These are phyloP conservation scores for Alternaria novae-zelandiae DNA, from an alignment of 2,329 filamentous ascomycete genomes.

Conservation along the genomic window DNA sequence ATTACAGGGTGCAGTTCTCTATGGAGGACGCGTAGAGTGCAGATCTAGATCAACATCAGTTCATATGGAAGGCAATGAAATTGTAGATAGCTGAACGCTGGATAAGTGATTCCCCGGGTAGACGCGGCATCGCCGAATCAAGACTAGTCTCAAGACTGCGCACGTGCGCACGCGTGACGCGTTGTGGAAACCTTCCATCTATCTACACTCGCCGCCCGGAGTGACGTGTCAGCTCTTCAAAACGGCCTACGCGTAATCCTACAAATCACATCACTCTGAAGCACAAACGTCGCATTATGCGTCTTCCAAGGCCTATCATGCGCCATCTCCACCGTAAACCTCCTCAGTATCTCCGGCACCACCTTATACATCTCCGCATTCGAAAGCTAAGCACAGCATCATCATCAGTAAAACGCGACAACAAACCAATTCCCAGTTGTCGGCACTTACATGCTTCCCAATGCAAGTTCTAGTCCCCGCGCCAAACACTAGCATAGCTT, in stretches of 20 bases:
- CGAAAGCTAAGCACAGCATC: constrained; percentile 2
- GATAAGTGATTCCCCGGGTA: not conserved
- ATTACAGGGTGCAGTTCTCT: not conserved
- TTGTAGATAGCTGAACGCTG: not conserved
- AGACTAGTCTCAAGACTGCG: not conserved
- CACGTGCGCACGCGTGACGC: not conserved
- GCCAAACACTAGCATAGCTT: not conserved
- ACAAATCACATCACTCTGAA: constrained; percentile 14
- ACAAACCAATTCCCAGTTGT: not conserved
- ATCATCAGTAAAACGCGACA: constrained; percentile 15
- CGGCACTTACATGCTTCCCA: not conserved
- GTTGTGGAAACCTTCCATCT: not conserved
- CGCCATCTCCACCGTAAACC: constrained; percentile 22
- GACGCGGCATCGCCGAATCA: not conserved
- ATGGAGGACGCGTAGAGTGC: not conserved
- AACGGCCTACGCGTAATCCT: not conserved
- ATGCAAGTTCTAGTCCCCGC: not conserved
- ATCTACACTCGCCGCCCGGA: not conserved
- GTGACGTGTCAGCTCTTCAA: not conserved
- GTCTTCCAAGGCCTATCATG: constrained; percentile 28
- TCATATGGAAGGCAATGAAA: no score
- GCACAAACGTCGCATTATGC: constrained; percentile 19
- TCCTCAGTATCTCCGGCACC: constrained; percentile 26
- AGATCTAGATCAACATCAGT: not conserved
- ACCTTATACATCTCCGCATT: constrained; percentile 29